Conservation (phyloP, 768 basidiomycete genomes). For the Coprinopsis cinerea region DNA sequence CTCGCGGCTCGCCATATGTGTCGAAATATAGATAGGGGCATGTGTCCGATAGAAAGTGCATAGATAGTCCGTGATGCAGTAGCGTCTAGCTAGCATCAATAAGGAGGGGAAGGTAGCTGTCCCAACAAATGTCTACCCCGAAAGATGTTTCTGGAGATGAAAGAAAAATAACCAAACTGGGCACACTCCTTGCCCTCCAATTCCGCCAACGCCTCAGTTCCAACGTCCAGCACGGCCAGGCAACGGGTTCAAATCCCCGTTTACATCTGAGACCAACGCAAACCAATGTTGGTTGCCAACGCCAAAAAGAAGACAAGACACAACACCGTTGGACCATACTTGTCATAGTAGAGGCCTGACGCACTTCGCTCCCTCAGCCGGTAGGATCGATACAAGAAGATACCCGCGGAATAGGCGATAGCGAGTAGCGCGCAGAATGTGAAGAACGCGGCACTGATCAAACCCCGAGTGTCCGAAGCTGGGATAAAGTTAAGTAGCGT, state of each 20-base stretch:
- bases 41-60: too few species aligned
- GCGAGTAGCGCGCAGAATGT: slow-evolving; percentile 84
- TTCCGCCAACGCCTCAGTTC: too few species aligned
- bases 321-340: slow-evolving; percentile 76
- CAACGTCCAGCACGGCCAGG: background rate
- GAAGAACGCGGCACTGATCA: slow-evolving; percentile 86
- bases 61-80: too few species aligned
- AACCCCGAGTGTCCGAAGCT: slow-evolving; percentile 64
- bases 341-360: slow-evolving; percentile 84
- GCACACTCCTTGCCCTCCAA: too few species aligned
- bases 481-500: slow-evolving; percentile 83
- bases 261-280: slow-evolving; percentile 57
- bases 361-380: slow-evolving; percentile 66
- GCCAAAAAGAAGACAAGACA: slow-evolving; percentile 66
- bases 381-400: slow-evolving; percentile 73
- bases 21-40: too few species aligned
- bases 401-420: slow-evolving; percentile 78
- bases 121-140: too few species aligned
- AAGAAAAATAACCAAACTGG: too few species aligned
- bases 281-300: slow-evolving; percentile 66
- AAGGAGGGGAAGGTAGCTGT: too few species aligned
- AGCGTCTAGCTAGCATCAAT: too few species aligned
- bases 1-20: too few species aligned
- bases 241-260: slow-evolving; percentile 4
- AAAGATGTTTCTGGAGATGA: too few species aligned